Percentiles rank a stretch among this genome's conserved stretches.
These are phyloP conservation scores for Plectosphaerella cucumerina DNA, from an alignment of 2,329 filamentous ascomycete genomes.

Conservation along the genomic window DNA sequence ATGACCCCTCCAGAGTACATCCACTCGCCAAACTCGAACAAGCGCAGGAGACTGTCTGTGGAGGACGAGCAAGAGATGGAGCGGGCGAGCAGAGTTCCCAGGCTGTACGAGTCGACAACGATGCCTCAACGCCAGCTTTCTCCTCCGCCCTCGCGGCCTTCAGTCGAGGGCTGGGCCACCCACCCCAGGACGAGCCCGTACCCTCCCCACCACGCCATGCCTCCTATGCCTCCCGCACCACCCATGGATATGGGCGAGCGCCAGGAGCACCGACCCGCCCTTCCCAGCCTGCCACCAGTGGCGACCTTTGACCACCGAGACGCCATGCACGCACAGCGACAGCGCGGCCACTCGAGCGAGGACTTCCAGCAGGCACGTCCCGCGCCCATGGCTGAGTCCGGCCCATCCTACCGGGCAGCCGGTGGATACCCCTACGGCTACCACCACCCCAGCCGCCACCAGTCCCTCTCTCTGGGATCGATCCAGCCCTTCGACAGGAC, in stretches of 20 bases:
- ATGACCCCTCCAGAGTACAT: conserved; percentile 42
- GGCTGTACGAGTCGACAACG: conserved; percentile 35
- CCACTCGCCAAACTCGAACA: conserved; percentile 43
- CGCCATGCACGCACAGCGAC: conserved; percentile 21
- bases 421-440: conserved; percentile 31
- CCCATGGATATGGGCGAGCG: conserved; percentile 29
- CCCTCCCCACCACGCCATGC: conserved; percentile 21
- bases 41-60: conserved; percentile 41
- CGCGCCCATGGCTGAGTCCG: conserved; percentile 25
- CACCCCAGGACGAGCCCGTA: conserved; percentile 29
- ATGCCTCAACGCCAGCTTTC: conserved; percentile 28
- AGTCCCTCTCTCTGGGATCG: conserved; percentile 42
- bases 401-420: conserved; percentile 25
- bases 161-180: conserved; percentile 30
- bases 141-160: conserved; percentile 21
- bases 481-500: conserved; percentile 37
- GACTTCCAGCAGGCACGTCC: conserved; percentile 26
- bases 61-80: conserved; percentile 35
- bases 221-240: conserved; percentile 22
- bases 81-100: conserved; percentile 39
- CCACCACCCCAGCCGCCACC: conserved; percentile 38
- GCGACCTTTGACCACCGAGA: conserved; percentile 28
- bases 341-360: conserved; percentile 28
- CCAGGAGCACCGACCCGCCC: conserved; percentile 28
- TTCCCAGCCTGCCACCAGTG: conserved; percentile 37